phyloP scores from a whole-genome alignment of 176 grass and related monocot genomes.

The Paspalum vaginatum region DNA sequence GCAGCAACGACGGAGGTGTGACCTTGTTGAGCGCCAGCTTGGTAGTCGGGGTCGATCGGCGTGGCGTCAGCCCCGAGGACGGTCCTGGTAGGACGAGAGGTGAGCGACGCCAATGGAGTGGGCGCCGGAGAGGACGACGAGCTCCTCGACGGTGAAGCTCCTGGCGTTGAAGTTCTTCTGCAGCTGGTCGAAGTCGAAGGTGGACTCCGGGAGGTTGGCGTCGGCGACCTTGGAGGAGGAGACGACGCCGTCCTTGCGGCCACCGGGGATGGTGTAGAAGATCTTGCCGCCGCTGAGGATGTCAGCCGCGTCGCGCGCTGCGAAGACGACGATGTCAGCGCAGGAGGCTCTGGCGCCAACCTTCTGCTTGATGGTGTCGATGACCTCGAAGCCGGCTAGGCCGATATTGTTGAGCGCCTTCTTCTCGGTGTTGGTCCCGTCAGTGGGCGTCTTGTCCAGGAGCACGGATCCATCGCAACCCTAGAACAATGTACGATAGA shows the following conservation, averaged over 20 bases:
- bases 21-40: background rate
- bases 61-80: conserved; percentile 26
- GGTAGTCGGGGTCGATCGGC: conserved; percentile 7
- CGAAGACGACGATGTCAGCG: conserved; percentile 49
- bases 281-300: conserved; percentile 41
- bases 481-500: background rate
- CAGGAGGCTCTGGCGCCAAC: conserved; percentile 35
- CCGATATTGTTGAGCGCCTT: conserved; percentile 25
- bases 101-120: conserved; percentile 60
- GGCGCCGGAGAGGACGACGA: conserved; percentile 58
- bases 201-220: conserved; percentile 22
- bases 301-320: conserved; percentile 41
- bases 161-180: conserved; percentile 15
- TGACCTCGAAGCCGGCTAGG: conserved; percentile 38
- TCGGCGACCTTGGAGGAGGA: conserved; percentile 31
- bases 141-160: conserved; percentile 43
- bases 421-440: conserved; percentile 41
- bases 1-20: background rate
- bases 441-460: conserved; percentile 7
- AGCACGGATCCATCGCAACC: conserved; percentile 61
- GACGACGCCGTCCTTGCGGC: conserved; percentile 51
- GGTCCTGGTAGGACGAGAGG: conserved; percentile 38
- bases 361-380: conserved; percentile 46
- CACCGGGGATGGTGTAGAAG: conserved; percentile 38
- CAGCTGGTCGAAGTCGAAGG: conserved; percentile 26